phyloP scores from a whole-genome alignment of 805 yeast genomes.

The Ogataea dorogensis region DNA sequence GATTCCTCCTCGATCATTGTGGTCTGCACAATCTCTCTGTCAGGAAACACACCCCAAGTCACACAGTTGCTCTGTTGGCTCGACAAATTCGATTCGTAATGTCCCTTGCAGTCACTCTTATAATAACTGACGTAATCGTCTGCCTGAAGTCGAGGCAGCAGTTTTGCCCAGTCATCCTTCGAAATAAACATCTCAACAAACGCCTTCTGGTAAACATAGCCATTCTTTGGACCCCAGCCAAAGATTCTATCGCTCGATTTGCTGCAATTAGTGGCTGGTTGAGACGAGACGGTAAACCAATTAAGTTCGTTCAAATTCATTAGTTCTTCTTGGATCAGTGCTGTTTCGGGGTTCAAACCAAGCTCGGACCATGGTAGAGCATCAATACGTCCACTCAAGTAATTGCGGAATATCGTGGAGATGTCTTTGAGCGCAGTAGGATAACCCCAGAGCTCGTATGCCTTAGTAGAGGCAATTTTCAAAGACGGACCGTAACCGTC shows the following conservation, averaged over 20 bases:
- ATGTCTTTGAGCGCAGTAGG: slow-evolving; percentile 64
- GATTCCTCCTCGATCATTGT: slow-evolving; percentile 92
- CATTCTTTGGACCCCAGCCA: slow-evolving; percentile 97
- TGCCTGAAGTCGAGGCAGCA: slow-evolving; percentile 52
- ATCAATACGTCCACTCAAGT: slow-evolving; percentile 70
- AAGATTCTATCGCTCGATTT: slow-evolving; percentile 79
- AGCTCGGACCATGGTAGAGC: slow-evolving; percentile 91
- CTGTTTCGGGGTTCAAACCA: slow-evolving; percentile 85
- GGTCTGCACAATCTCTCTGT: slow-evolving; percentile 84
- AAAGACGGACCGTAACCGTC: slow-evolving; percentile 95
- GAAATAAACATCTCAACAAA: slow-evolving; percentile 89
- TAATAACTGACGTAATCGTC: slow-evolving; percentile 67
- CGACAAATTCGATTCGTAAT: slow-evolving; percentile 60
- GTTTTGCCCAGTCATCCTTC: slow-evolving; percentile 61
- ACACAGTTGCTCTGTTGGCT: slow-evolving; percentile 69
- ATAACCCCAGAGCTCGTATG: slow-evolving; percentile 75
- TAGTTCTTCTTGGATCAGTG: slow-evolving; percentile 87
- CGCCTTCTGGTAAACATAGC: slow-evolving; percentile 87
- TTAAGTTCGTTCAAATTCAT: slow-evolving; percentile 73
- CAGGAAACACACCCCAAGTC: slow-evolving; percentile 98
- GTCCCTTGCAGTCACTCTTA: slow-evolving; percentile 60
- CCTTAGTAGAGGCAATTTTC: slow-evolving; percentile 67
- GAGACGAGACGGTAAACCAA: slow-evolving; percentile 88
- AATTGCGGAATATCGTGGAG: slow-evolving; percentile 63
- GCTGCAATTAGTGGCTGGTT: slow-evolving; percentile 86